Base-by-base conservation (phyloP, 1,284 basidiomycete species). In the Stereum hirsutum region DNA sequence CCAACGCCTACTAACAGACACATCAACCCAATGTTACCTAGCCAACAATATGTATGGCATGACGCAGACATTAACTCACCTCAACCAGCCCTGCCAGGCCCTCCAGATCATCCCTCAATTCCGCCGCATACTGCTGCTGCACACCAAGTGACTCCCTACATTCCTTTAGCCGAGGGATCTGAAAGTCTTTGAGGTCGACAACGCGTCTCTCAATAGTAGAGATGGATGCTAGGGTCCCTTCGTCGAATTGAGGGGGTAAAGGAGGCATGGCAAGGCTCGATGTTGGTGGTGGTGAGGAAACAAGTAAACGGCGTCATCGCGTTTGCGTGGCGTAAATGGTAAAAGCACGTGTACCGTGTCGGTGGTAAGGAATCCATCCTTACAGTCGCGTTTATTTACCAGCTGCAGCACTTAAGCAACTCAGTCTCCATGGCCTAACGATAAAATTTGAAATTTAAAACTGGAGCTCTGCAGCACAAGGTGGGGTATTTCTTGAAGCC, bases 51-150 rank as follows among this genome's bases (percentile, higher is more conserved):
- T 15, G 27, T 4, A 6, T 12, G 33, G 23, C n/a, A 6, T 14
- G n/a, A 11, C 10, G 11, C 1, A 8, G 31, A 32, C 23, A 46
- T 4, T 10, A 30, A 54, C 77, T 50, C 52, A 90, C 89, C 69
- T 91, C 81, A 11, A 92, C 63, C 45, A 81, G 75, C 34, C 67
- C 68, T 3, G 70, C 65, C 25, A 88, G 70, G 0, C 60, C 55
- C 35, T 82, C 80, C 11, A 90, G 63, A 53, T 93, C 89, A 43
- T 83, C 80, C 26, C 85, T 69, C 44, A 92, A 59, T 57, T 90
- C 89, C 2, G 76, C 75, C 0, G 79, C 78, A 41, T 86, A 70
- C 41, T 78, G 74, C 55, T 89, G 82, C 52, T 92, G 89, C 5
- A 76, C 56, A 0, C 70, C 57, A 5, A 86, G 60, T 2, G 88